These are phyloP conservation scores for Fraxinus sp. DNA, from an alignment of 305 asterid species.

Conservation along the genomic window DNA sequence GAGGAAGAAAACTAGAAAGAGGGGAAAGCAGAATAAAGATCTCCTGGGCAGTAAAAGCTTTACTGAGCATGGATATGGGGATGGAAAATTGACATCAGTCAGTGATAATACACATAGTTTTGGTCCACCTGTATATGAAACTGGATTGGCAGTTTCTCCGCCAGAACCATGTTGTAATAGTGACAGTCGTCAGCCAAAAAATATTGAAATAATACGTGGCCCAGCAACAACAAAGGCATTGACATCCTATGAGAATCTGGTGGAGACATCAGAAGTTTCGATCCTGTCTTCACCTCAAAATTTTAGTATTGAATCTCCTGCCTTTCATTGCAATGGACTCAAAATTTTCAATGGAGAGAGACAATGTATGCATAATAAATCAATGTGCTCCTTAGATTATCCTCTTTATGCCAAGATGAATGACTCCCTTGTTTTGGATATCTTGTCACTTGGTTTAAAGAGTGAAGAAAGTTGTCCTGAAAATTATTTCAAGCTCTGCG, in stretches of 20 bases:
- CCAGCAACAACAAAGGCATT: background rate
- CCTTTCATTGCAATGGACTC: background rate
- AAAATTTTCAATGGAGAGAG: background rate
- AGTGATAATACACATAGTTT: background rate
- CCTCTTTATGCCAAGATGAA: slow-evolving; percentile 10
- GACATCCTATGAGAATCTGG: background rate
- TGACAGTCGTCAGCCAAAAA: background rate
- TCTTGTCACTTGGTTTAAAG: slow-evolving; percentile 14
- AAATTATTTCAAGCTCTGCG: background rate
- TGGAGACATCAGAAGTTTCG: background rate
- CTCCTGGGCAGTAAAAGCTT: slow-evolving; percentile 16
- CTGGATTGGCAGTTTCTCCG: background rate
- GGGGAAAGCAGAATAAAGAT: slow-evolving; percentile 18
- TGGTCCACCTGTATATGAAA: background rate
- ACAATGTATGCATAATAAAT: background rate
- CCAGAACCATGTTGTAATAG: background rate
- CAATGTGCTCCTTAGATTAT: slow-evolving; percentile 4
- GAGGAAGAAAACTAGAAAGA: slow-evolving; percentile 27
- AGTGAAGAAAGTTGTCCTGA: slow-evolving; percentile 14
- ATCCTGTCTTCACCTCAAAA: background rate
- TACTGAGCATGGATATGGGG: slow-evolving; percentile 13
- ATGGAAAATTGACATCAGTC: slow-evolving; percentile 13
- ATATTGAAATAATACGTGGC: background rate
- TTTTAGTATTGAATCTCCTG: background rate
- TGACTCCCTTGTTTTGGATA: slow-evolving; percentile 12